These are phyloP conservation scores for Candida gorgasii DNA, from an alignment of 805 yeast species.

Conservation along the genomic window DNA sequence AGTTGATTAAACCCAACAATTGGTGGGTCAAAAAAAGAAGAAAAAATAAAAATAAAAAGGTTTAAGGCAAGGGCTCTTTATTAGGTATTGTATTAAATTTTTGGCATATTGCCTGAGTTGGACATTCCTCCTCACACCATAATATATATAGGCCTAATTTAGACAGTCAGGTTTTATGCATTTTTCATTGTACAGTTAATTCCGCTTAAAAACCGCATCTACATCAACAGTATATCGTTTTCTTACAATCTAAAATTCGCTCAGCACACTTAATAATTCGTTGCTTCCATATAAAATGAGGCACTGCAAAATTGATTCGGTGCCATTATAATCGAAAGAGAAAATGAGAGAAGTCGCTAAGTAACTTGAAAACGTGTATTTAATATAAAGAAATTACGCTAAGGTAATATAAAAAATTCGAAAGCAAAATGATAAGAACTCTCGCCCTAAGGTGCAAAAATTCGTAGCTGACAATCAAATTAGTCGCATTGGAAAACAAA, in stretches of 20 bases:
- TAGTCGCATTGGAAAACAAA: constrained; percentile 5
- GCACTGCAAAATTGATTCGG: constrained; percentile 9
- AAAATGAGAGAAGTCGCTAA: constrained; percentile 8
- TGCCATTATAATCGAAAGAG: constrained; percentile 7
- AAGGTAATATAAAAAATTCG: constrained; percentile 9
- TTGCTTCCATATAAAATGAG: constrained; percentile 6
- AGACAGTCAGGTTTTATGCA: not conserved
- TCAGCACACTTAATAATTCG: constrained; percentile 10
- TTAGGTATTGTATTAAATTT: not conserved
- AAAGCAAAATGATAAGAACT: constrained; percentile 4
- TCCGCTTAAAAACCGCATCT: constrained; percentile 8
- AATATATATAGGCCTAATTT: not conserved
- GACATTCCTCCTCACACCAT: not conserved
- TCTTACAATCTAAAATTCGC: constrained; percentile 9
- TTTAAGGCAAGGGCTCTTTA: not conserved
- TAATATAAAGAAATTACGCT: constrained; percentile 7
- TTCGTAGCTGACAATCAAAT: constrained; percentile 5
- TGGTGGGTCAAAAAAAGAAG: not conserved
- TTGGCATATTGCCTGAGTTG: not conserved
- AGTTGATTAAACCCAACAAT: not conserved
- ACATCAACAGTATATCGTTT: constrained; percentile 9
- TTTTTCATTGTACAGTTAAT: constrained; percentile 3
- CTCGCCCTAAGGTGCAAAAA: constrained; percentile 2
- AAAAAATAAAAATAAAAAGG: not conserved
- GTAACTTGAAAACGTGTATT: constrained; percentile 7